Percentiles rank a stretch among this genome's conserved stretches.
These are phyloP conservation scores for Tillandsia fasciculata DNA, from an alignment of 176 grass and related monocot species.

Conservation along the genomic window DNA sequence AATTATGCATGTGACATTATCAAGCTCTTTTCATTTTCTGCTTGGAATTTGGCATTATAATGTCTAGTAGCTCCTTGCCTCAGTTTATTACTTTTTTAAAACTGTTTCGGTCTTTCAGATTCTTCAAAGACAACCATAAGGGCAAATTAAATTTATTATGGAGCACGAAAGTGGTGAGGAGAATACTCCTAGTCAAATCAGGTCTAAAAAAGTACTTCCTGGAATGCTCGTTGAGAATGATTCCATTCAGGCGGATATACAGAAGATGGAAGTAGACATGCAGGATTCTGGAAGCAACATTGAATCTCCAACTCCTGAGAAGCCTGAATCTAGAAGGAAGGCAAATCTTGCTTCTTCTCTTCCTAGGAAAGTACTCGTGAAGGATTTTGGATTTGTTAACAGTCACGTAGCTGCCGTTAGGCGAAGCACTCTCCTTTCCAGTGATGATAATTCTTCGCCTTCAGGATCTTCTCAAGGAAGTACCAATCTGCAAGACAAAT, in stretches of 20 bases:
- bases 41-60: background rate
- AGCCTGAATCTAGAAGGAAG: constrained; percentile 52
- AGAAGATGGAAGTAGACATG: constrained; percentile 19
- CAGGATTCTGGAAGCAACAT: constrained; percentile 31
- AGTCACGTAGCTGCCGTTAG: constrained; percentile 13
- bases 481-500: background rate
- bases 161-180: constrained; percentile 25
- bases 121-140: background rate
- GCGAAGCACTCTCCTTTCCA: constrained; percentile 8
- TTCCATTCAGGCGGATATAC: constrained; percentile 19
- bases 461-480: constrained; percentile 4
- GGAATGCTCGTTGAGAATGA: constrained; percentile 24
- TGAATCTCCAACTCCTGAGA: constrained; percentile 76
- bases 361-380: constrained; percentile 42
- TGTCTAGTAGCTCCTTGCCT: background rate
- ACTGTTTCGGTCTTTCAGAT: background rate
- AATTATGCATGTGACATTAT: too few relatives aligned
- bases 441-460: constrained; percentile 13
- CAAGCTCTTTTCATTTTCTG: too few relatives aligned
- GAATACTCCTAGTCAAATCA: constrained; percentile 19
- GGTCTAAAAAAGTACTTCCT: constrained; percentile 14
- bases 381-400: constrained; percentile 46
- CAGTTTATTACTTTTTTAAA: background rate
- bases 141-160: constrained; percentile 15
- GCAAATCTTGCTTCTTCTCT: constrained; percentile 43